These are phyloP conservation scores for Candida sanyiensis DNA, from an alignment of 805 yeast species.

Conservation along the genomic window DNA sequence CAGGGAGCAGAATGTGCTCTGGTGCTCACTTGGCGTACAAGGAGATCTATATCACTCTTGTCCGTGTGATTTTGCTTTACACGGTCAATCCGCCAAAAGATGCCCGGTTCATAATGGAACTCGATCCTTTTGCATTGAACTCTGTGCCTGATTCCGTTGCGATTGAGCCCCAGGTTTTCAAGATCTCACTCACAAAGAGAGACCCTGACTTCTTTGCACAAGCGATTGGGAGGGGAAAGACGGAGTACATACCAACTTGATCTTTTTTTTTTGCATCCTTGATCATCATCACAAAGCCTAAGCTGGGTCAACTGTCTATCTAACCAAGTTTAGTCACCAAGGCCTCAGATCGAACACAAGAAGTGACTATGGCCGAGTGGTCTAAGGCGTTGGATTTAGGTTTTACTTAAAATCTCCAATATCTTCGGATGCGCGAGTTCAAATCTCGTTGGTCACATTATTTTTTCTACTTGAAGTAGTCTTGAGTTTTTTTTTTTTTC, in stretches of 20 bases:
- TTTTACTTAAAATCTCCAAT: slow-evolving; percentile 4
- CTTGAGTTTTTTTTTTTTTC: neutral
- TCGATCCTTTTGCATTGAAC: slow-evolving; percentile 48
- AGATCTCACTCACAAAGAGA: slow-evolving; percentile 30
- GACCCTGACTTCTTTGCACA: slow-evolving; percentile 18
- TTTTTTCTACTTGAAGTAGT: too few species aligned
- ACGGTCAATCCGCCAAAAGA: slow-evolving; percentile 39
- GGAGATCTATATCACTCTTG: slow-evolving; percentile 55
- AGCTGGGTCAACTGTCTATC: too few species aligned
- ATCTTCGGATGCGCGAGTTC: slow-evolving; percentile 7
- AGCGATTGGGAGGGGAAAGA: slow-evolving; percentile 1
- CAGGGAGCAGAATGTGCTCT: slow-evolving; percentile 68
- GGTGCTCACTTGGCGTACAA: slow-evolving; percentile 60
- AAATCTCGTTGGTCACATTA: slow-evolving; percentile 6
- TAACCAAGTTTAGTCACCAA: too few species aligned
- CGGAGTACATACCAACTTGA: neutral
- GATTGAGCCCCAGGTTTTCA: slow-evolving; percentile 49
- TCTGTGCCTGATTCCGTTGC: slow-evolving; percentile 52
- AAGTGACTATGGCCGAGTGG: slow-evolving; percentile 6
- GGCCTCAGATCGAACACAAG: neutral
- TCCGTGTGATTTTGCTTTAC: slow-evolving; percentile 48
- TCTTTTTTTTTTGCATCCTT: neutral
- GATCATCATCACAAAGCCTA: too few species aligned
- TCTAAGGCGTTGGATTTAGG: slow-evolving; percentile 7
- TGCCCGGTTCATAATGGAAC: slow-evolving; percentile 31